Evolutionary conservation across 305 asterid genomes (phyloP).

Genomic region (Ilex paraguariensis): DNA sequence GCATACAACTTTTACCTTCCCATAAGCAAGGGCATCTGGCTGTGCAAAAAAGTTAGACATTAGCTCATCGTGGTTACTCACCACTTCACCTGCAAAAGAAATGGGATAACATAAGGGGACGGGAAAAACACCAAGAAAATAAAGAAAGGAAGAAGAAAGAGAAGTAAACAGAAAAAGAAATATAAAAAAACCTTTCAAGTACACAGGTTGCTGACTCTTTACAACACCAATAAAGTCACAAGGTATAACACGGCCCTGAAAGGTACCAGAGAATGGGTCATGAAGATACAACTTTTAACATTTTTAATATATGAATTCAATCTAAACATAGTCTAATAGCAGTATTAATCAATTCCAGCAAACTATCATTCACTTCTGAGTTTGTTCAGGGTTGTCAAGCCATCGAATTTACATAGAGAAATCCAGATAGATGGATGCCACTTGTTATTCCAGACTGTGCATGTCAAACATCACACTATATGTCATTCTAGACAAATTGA

Average conservation of each 20-base stretch:
- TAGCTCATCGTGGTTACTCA: slow-evolving; percentile 94
- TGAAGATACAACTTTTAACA: slow-evolving; percentile 20
- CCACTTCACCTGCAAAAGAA: slow-evolving; percentile 77
- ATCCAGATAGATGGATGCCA: too few species aligned
- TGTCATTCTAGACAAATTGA: too few species aligned
- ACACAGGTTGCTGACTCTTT: slow-evolving; percentile 95
- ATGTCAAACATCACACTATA: too few species aligned
- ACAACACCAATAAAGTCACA: slow-evolving; percentile 96
- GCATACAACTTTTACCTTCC: slow-evolving; percentile 55
- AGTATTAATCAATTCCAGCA: too few species aligned
- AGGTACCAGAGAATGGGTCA: slow-evolving; percentile 15
- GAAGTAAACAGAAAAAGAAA: slow-evolving; percentile 3
- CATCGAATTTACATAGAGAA: too few species aligned
- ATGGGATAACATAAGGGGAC: slow-evolving; percentile 12
- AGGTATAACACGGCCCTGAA: slow-evolving; percentile 96
- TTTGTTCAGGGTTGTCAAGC: too few species aligned
- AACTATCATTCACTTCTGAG: too few species aligned
- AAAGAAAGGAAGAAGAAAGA: neutral
- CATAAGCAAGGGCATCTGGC: slow-evolving; percentile 99
- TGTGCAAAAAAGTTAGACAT: slow-evolving; percentile 99
- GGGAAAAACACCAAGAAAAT: neutral
- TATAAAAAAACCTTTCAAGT: slow-evolving; percentile 60
- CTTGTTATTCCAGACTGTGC: too few species aligned
- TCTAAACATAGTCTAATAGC: too few species aligned
- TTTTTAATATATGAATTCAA: slow-evolving; percentile 13